These are phyloP conservation scores for Diplodia mutila DNA, from an alignment of 2,329 filamentous ascomycete species.

Conservation along the genomic window DNA sequence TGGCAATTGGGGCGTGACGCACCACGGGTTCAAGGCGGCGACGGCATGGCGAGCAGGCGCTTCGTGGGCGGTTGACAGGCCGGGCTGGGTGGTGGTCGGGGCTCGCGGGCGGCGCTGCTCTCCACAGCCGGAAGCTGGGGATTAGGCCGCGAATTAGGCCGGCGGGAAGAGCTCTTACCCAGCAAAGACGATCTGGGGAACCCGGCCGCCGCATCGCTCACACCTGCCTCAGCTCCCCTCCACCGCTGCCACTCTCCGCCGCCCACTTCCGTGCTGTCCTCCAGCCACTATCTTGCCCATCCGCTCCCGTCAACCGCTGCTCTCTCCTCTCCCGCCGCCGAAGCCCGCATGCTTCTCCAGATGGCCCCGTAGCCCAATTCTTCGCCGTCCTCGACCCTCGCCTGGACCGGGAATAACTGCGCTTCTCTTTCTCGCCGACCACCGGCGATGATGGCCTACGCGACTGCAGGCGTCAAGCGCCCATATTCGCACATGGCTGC, in stretches of 20 bases:
- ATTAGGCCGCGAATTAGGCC: neutral
- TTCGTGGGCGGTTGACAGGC: neutral
- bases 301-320: neutral
- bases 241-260: neutral
- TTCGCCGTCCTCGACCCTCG: neutral
- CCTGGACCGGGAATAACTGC: neutral
- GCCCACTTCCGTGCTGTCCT: neutral
- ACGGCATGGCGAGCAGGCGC: neutral
- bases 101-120: slow-evolving; percentile 1
- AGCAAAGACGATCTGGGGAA: slow-evolving; percentile 1
- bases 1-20: slow-evolving; percentile 9
- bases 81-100: slow-evolving; percentile 2
- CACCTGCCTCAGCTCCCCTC: neutral
- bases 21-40: slow-evolving; percentile 4
- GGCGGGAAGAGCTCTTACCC: slow-evolving; percentile 20
- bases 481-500: slow-evolving; percentile 16
- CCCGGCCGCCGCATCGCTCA: neutral
- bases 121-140: slow-evolving; percentile 8
- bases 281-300: neutral
- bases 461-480: slow-evolving; percentile 35
- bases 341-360: neutral
- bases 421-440: neutral
- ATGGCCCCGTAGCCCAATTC: slow-evolving; percentile 2
- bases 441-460: slow-evolving; percentile 34
- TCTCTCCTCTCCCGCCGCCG: neutral